Evolutionary conservation across 108 stramenopile species (phyloP).

Genomic region (Aurantiochytrium sp.): DNA sequence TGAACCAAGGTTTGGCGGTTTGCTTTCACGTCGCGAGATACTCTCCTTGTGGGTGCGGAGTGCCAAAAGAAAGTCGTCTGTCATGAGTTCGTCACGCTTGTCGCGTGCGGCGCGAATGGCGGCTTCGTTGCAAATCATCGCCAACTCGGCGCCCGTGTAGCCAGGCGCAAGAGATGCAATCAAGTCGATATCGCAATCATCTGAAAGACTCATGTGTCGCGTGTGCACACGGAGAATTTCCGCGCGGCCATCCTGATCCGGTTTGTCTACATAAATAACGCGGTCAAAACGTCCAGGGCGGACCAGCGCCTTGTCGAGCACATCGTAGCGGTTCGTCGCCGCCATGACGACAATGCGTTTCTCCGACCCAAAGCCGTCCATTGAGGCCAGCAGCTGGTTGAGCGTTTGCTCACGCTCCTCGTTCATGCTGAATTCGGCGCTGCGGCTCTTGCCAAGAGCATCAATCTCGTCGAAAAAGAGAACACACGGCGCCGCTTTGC

Average conservation of each 20-base stretch:
- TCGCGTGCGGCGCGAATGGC: conserved; percentile 72
- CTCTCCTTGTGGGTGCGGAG: neutral
- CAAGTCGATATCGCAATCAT: conserved; percentile 53
- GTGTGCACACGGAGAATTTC: conserved; percentile 85
- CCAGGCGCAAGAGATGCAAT: conserved; percentile 66
- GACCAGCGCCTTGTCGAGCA: conserved; percentile 95
- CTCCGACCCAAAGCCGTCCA: conserved; percentile 64
- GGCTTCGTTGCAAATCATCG: conserved; percentile 88
- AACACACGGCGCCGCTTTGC: conserved; percentile 96
- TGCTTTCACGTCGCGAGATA: neutral
- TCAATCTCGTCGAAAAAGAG: conserved; percentile 99
- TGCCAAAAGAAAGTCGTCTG: neutral
- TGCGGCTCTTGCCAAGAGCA: conserved; percentile 95
- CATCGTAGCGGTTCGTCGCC: conserved; percentile 97
- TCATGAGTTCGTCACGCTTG: neutral
- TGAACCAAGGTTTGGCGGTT: neutral
- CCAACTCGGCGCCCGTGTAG: conserved; percentile 83
- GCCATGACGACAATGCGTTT: conserved; percentile 91
- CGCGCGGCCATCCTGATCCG: conserved; percentile 85
- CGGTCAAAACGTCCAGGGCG: conserved; percentile 98
- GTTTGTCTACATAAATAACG: conserved; percentile 95
- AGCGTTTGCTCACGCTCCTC: conserved; percentile 78
- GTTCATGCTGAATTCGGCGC: conserved; percentile 74
- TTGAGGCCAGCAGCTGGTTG: conserved; percentile 97
- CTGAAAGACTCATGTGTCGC: conserved; percentile 55